phyloP scores from a whole-genome alignment of 257 asterid species.

The Salvia hispanica region DNA sequence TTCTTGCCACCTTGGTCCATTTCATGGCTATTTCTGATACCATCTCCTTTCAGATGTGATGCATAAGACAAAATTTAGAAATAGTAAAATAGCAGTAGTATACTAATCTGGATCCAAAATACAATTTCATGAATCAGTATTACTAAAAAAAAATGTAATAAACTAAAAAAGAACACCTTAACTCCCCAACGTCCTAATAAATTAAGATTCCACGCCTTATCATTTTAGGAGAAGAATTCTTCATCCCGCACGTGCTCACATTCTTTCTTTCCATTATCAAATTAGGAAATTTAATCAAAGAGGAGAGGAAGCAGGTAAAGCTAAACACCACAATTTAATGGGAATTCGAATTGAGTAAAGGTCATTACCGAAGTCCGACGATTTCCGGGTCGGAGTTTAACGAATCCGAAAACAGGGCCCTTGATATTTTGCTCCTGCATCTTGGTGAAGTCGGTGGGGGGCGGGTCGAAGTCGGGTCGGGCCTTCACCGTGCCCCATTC shows the following conservation, averaged over 20 bases:
- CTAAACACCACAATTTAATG: neutral
- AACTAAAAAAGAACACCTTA: slow-evolving; percentile 15
- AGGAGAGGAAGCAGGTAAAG: neutral
- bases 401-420: slow-evolving; percentile 92
- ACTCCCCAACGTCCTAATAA: slow-evolving; percentile 16
- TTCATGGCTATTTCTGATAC: slow-evolving; percentile 71
- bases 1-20: slow-evolving; percentile 80
- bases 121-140: slow-evolving; percentile 21
- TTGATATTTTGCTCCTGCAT: slow-evolving; percentile 64
- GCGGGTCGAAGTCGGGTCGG: slow-evolving; percentile 70
- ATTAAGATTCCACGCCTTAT: slow-evolving; percentile 28
- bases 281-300: neutral
- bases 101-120: slow-evolving; percentile 12
- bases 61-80: neutral
- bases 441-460: slow-evolving; percentile 57
- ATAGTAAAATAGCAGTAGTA: too few species aligned
- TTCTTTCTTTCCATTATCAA: neutral
- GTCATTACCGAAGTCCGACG: slow-evolving; percentile 61
- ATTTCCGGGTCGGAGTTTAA: slow-evolving; percentile 77
- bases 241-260: slow-evolving; percentile 28
- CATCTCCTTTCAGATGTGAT: slow-evolving; percentile 49
- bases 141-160: neutral
- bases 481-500: slow-evolving; percentile 76
- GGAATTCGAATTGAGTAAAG: slow-evolving; percentile 2
- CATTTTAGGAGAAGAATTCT: slow-evolving; percentile 12